A percentile compares a stretch with the other conserved stretches of the same genome.
phyloP scores from a whole-genome alignment of 2,329 filamentous ascomycete species.

The Cercospora nicotianae region DNA sequence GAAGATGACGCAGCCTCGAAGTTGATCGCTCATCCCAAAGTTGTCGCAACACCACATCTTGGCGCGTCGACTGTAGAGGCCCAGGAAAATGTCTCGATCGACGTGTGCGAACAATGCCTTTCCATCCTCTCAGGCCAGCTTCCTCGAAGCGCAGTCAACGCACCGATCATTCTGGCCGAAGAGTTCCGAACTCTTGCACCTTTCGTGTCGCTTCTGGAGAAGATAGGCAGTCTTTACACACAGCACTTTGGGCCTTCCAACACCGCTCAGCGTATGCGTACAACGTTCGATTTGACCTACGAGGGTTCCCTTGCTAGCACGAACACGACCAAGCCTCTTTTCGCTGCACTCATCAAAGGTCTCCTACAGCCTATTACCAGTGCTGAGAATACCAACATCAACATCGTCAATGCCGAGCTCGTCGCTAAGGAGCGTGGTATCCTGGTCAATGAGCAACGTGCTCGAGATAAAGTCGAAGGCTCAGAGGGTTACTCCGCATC shows the following conservation, averaged over 20 bases:
- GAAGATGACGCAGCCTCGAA: constrained; percentile 59
- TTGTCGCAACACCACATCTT: constrained; percentile 76
- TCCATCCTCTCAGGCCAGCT: constrained; percentile 71
- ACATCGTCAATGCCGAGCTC: constrained; percentile 78
- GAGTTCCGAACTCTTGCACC: constrained; percentile 77
- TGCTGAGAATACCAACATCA: constrained; percentile 66
- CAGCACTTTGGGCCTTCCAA: constrained; percentile 63
- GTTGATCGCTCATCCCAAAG: constrained; percentile 67
- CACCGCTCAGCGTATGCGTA: constrained; percentile 52
- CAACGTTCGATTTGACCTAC: constrained; percentile 74
- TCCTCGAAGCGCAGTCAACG: constrained; percentile 73
- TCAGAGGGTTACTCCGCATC: constrained; percentile 67
- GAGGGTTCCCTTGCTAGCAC: constrained; percentile 71
- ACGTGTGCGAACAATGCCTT: constrained; percentile 78
- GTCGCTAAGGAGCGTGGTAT: constrained; percentile 77
- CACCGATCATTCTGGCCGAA: constrained; percentile 75
- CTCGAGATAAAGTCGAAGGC: constrained; percentile 56
- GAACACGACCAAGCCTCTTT: constrained; percentile 74
- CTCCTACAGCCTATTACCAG: constrained; percentile 69
- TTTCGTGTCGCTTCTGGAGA: constrained; percentile 73
- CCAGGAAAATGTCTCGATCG: constrained; percentile 79
- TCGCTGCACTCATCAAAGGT: constrained; percentile 76
- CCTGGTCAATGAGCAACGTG: constrained; percentile 71
- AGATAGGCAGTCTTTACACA: constrained; percentile 76
- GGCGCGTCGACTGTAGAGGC: constrained; percentile 79